A percentile compares a stretch with the other conserved stretches of the same genome.
Evolutionary conservation across 257 asterid species (phyloP).

Genomic region (Gardenia jasminoides): DNA sequence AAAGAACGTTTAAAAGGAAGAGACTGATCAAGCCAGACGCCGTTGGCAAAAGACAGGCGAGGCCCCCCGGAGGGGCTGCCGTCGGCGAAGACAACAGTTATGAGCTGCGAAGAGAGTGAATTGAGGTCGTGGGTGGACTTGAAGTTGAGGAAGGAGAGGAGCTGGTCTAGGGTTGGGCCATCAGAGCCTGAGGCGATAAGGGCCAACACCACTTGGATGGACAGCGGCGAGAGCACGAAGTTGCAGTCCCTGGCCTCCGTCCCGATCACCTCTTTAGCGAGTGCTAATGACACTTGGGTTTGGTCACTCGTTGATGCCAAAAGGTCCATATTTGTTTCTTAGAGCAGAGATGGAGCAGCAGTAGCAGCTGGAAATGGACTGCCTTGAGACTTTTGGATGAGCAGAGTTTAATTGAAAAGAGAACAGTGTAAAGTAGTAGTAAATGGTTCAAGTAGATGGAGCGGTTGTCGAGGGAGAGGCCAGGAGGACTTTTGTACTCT

Average conservation of each 20-base stretch:
- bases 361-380: too few relatives aligned
- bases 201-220: slow-evolving; percentile 38
- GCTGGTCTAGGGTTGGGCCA: slow-evolving; percentile 33
- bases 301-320: too few relatives aligned
- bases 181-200: slow-evolving; percentile 36
- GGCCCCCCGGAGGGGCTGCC: slow-evolving; percentile 45
- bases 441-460: too few relatives aligned
- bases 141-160: slow-evolving; percentile 37
- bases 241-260: background rate
- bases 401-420: too few relatives aligned
- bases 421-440: too few relatives aligned
- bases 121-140: slow-evolving; percentile 28
- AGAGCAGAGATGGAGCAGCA: too few relatives aligned
- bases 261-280: too few relatives aligned
- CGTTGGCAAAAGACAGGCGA: slow-evolving; percentile 27
- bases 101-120: slow-evolving; percentile 34
- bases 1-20: slow-evolving; percentile 33
- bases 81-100: slow-evolving; percentile 28
- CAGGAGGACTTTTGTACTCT: too few relatives aligned
- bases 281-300: too few relatives aligned
- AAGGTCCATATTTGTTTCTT: too few relatives aligned
- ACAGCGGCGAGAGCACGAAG: slow-evolving; percentile 38
- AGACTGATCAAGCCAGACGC: slow-evolving; percentile 11
- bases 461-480: too few relatives aligned
- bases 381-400: too few relatives aligned